Base-by-base conservation (phyloP, 164 flowering plant genomes). In the Annona cherimola region DNA sequence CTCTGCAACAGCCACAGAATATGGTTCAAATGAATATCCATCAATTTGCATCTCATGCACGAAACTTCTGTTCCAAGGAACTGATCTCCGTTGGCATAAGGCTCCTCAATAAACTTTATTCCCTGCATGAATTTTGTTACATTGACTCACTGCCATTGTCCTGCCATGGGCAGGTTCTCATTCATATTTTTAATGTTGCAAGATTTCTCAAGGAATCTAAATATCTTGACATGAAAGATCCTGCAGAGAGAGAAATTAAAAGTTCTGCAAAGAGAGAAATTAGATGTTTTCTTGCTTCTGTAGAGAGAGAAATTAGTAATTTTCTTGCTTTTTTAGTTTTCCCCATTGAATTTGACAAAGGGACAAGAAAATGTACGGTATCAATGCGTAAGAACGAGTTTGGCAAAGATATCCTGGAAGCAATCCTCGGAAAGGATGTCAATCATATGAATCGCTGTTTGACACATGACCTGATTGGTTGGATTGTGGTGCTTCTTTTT, bases 381-480 rank as follows among this genome's bases (percentile, higher is more conserved):
- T 41, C 54, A 67, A 68, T 88, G 61, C 83, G 94, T 72, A 75
- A 67, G 65, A 80, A 80, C 41, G 81, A 75, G 20, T 35, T 66
- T 63, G 85, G 75, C 26, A 75, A 18, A 73, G 69, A 78, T 71
- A 55, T 86, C n/a, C 80, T 87, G 12, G 66, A 81, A 68, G 85
- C 82, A 72, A 26, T 79, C 35, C 67, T 84, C 42, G 6, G 40
- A 1, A 70, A 75, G 45, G 76, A 63, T 42, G 44, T 81, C 39
- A 45, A 42, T 45, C 67, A 41, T 19, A 76, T 39, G 64, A 74
- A 68, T 57, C 63, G 72, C 20, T 39, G 55, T 61, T 72, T 83
- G 40, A 79, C 89, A 16, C 76, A 86, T 79, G 88, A 86, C 44
- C 77, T 80, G 74, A 79, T 89, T 69, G 96, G 96, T 63, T 77